These are phyloP conservation scores for Diutina mesorugosa DNA, from an alignment of 1,139 yeast species.

Conservation along the genomic window DNA sequence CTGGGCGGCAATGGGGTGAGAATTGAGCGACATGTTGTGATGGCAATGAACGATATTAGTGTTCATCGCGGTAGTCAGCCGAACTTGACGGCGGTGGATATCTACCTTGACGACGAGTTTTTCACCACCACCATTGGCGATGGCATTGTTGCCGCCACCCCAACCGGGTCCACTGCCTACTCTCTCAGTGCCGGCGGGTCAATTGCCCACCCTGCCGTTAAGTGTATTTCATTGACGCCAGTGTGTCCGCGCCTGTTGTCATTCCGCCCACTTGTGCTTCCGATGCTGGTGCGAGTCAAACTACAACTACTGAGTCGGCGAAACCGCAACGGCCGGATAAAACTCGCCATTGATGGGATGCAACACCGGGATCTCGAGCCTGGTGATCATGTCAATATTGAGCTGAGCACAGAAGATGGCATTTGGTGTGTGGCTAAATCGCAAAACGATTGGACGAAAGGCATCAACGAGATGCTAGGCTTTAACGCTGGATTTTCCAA, in stretches of 20 bases:
- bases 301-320: conserved; percentile 45
- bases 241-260: conserved; percentile 83
- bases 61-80: conserved; percentile 86
- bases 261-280: conserved; percentile 75
- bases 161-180: conserved; percentile 94
- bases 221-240: conserved; percentile 74
- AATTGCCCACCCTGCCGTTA: conserved; percentile 80
- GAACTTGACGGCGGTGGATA: conserved; percentile 70
- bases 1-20: conserved; percentile 2
- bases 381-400: conserved; percentile 53
- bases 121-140: conserved; percentile 87
- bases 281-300: conserved; percentile 57
- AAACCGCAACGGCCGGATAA: conserved; percentile 29
- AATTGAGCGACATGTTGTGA: neutral
- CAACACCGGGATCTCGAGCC: conserved; percentile 54
- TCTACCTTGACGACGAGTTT: conserved; percentile 67
- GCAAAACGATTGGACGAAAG: conserved; percentile 84
- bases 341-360: conserved; percentile 70
- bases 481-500: conserved; percentile 65
- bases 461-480: conserved; percentile 76
- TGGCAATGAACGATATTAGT: conserved; percentile 83
- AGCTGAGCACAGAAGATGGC: conserved; percentile 26
- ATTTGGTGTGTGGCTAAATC: conserved; percentile 83
- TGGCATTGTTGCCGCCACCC: conserved; percentile 76
- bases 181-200: conserved; percentile 86